Base-by-base conservation (phyloP, 2,329 filamentous ascomycete genomes). In the Clonostachys rosea region DNA sequence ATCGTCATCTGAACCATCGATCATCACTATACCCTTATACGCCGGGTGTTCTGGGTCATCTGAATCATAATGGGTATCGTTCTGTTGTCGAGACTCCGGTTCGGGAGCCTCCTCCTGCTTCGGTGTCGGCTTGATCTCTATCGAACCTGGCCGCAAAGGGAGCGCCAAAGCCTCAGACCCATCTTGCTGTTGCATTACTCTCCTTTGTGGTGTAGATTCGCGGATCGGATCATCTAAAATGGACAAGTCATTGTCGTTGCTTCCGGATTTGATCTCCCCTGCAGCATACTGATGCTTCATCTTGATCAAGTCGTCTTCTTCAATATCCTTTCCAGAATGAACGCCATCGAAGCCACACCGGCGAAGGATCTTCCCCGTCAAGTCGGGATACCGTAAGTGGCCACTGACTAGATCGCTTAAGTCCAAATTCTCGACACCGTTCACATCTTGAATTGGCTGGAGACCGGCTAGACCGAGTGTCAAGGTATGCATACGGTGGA, bases 381-480 rank as follows among this genome's bases (percentile, higher is more conserved):
- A 61, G 2, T 62, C 62, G 0, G 78, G 75, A 52, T 76, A 81
- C 24, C 77, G 70, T 42, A 79, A 59, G 52, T 82, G 77, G 5
- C 75, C 75, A 53, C 66, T 70, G 44, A 81, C 75, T n/a, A 73
- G 67, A 6, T 70, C 68, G 51, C 73, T 79, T 20, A 81, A 63
- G 48, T 81, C 64, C 14, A 81, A 56, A 50, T 81, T 81, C 50
- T 75, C 64, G 59, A 94, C 76, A 3, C 86, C 86, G 6, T 79
- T 75, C 14, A 91, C 80, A 9, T 75, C 78, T 48, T 82, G 58
- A 20, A 95, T 80, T 34, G 82, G 75, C 61, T 96, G 87, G 2
- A 97, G 70, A 0, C 91, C 92, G 0, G 91, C 91, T 40, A 96
- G 81, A 5, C 91, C 91, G 39, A 88, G 78, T 53, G 94, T 86